These are phyloP conservation scores for Conticribra weissflogii DNA, from an alignment of 108 stramenopile genomes.

Conservation along the genomic window DNA sequence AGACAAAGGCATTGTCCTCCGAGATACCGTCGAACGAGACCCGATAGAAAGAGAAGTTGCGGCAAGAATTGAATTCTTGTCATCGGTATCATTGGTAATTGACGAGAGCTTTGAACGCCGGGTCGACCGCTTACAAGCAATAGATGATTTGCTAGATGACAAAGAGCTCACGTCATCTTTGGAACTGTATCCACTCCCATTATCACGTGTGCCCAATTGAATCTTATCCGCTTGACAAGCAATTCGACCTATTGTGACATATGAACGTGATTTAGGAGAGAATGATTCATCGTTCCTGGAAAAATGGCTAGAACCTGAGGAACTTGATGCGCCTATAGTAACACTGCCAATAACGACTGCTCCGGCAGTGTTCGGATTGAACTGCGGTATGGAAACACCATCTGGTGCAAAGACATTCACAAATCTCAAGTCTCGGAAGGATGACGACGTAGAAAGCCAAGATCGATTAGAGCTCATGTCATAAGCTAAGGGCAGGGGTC, in stretches of 20 bases:
- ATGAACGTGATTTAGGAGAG: constrained; percentile 6
- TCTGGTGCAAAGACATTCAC: constrained; percentile 24
- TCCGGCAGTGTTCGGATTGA: constrained; percentile 36
- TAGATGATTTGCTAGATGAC: constrained; percentile 21
- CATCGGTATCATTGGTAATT: no score
- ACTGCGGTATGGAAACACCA: constrained; percentile 35
- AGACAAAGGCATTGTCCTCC: constrained; percentile 26
- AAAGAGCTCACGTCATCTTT: constrained; percentile 30
- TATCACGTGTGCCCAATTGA: neutral
- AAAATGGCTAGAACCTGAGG: constrained; percentile 30
- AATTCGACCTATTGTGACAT: constrained; percentile 10
- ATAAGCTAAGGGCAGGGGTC: constrained; percentile 7
- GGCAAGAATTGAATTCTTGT: constrained; percentile 1
- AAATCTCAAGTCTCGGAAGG: constrained; percentile 38
- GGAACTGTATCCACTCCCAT: constrained; percentile 8
- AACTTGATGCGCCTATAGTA: constrained; percentile 41
- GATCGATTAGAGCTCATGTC: constrained; percentile 24
- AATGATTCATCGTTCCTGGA: constrained; percentile 14
- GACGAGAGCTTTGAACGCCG: neutral
- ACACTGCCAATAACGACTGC: constrained; percentile 42
- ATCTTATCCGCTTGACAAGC: constrained; percentile 2
- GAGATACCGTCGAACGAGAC: constrained; percentile 11
- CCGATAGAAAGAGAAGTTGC: neutral
- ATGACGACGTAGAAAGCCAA: constrained; percentile 31
- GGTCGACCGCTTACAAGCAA: neutral